These are phyloP conservation scores for Tylopilus rubrobrunneus DNA, from an alignment of 768 basidiomycete genomes.

Conservation along the genomic window DNA sequence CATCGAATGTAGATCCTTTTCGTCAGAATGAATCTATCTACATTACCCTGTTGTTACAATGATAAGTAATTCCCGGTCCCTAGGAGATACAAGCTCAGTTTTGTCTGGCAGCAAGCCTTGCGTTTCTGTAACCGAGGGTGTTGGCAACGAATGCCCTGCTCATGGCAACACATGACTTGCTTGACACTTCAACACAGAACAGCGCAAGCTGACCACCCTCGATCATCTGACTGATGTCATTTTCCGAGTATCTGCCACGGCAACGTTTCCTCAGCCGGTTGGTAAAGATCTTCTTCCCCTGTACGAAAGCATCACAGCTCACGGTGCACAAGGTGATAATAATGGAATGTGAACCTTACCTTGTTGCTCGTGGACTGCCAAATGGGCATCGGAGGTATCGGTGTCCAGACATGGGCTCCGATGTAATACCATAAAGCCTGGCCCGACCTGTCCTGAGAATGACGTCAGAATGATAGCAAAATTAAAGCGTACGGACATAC, in stretches of 20 bases:
- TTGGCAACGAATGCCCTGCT: constrained; percentile 25
- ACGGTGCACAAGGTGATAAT: background rate
- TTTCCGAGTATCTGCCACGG: constrained; percentile 27
- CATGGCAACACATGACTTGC: constrained; percentile 14
- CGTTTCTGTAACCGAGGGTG: constrained; percentile 14
- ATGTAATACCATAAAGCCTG: constrained; percentile 44
- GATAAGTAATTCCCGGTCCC: background rate
- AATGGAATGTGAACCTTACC: constrained; percentile 23
- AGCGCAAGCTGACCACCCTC: constrained; percentile 41
- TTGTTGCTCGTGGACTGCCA: constrained; percentile 39
- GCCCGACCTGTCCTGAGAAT: constrained; percentile 28
- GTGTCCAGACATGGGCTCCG: constrained; percentile 45
- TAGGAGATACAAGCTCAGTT: background rate
- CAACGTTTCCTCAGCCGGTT: constrained; percentile 35
- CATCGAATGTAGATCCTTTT: background rate
- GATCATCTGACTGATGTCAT: constrained; percentile 37
- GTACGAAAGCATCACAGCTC: background rate
- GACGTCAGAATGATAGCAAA: constrained; percentile 3
- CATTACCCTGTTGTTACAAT: background rate
- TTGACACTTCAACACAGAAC: constrained; percentile 38
- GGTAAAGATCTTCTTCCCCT: constrained; percentile 34
- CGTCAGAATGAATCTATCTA: background rate
- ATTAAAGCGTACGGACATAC: background rate
- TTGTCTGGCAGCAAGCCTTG: background rate
- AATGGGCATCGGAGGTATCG: constrained; percentile 28